phyloP scores from a whole-genome alignment of 148 eudicot genomes.

The Diospyros kaki region DNA sequence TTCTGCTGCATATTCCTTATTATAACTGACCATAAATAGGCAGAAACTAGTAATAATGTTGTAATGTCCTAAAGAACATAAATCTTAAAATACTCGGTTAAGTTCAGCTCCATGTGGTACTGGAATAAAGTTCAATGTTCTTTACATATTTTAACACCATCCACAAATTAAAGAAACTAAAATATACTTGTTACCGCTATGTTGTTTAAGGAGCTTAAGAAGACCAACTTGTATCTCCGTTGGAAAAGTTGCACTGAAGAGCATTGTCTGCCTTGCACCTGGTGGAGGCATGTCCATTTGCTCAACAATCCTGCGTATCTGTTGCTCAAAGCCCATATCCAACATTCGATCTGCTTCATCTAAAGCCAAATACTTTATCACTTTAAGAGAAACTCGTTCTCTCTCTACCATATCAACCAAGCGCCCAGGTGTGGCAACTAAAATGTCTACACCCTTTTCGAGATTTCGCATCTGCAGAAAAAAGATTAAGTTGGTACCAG shows the following conservation, averaged over 20 bases:
- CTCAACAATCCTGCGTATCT: constrained; percentile 77
- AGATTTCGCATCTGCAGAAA: constrained; percentile 50
- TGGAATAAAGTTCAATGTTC: not conserved
- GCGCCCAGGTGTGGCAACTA: constrained; percentile 93
- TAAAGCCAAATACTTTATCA: constrained; percentile 61
- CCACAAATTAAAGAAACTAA: not conserved
- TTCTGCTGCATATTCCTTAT: not conserved
- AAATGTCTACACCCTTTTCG: constrained; percentile 79
- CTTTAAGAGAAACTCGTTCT: constrained; percentile 52
- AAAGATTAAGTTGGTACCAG: not conserved
- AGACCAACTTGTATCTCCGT: constrained; percentile 68
- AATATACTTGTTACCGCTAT: not conserved
- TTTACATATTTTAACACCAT: not conserved
- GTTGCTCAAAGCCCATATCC: constrained; percentile 96
- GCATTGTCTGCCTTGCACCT: constrained; percentile 84
- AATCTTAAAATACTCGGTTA: not conserved
- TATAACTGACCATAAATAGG: too few species aligned
- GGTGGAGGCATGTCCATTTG: constrained; percentile 77
- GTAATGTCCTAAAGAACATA: not conserved
- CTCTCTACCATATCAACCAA: constrained; percentile 81
- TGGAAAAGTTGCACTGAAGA: constrained; percentile 95
- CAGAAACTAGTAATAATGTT: too few species aligned
- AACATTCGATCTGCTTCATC: constrained; percentile 97
- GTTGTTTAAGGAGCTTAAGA: constrained; percentile 8
- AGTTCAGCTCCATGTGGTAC: not conserved